Evolutionary conservation across 1,139 yeast species (phyloP), one percentile per base, ranked within the genome.

Genomic region (Blastobotrys petasosporus): DNA sequence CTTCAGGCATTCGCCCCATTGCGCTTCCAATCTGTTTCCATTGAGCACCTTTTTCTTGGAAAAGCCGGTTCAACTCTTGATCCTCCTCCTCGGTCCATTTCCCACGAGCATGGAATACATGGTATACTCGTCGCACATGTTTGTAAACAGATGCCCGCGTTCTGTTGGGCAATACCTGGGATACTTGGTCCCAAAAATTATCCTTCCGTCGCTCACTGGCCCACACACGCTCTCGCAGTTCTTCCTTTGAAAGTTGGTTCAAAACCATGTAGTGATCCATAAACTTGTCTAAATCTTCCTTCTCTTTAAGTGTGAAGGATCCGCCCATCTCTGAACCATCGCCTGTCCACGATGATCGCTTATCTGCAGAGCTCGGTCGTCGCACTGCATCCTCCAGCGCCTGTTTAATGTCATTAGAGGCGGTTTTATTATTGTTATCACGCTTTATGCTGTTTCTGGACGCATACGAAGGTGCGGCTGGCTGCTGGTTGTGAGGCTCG

Each of bases 1-100:
- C 97, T 60, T 90, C 97, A 0, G 97, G 97, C 97, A 90, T 90
- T 58, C 97, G 75, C 10, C 86, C 86, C 79, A 88, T 71, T 7
- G 73, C 67, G 46, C 75, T 75, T 2, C 96, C 96, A 51, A 88
- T 84, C 38, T 74, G 73, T 55, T 85, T 85, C 97, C 97, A 88
- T 59, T 83, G 86, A 11, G 92, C 87, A 48, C 81, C 85, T 54
- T 79, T 77, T 33, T 79, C 79, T 7, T 74, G 67, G 4, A 86
- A 85, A 45, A 86, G 69, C 47, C 73, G 74, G 1, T 79, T 77
- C 46, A 90, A 70, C 44, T 74, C 73, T 34, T 69, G 75, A 63
- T 90, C 97, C 52, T 88, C 96, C 50, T 79, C 85, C 3, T 76
- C 70, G 0, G 83, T 80, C 97, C 97, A 90, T 59, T 81, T 85